phyloP scores from a whole-genome alignment of 1,284 basidiomycete genomes.

The Apiotrichum siamense region DNA sequence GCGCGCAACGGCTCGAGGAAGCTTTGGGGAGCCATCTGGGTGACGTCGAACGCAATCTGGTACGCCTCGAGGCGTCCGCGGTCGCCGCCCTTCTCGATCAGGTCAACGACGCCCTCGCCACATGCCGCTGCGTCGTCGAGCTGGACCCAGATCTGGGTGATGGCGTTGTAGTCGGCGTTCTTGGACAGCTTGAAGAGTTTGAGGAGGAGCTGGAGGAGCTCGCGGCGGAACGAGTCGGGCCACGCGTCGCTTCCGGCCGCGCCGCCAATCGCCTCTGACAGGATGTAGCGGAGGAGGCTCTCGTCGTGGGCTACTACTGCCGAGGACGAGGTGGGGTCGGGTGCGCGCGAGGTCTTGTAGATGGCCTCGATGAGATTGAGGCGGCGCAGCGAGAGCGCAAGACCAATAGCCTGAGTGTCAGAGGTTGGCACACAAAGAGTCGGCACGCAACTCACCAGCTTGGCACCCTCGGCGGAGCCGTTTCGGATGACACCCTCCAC shows the following conservation, averaged over 20 bases:
- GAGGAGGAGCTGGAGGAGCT: conserved; percentile 58
- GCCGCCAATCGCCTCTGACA: conserved; percentile 75
- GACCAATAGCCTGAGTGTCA: conserved; percentile 71
- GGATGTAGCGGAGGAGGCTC: conserved; percentile 74
- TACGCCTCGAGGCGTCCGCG: conserved; percentile 67
- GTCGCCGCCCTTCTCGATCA: conserved; percentile 40
- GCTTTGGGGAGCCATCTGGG: conserved; percentile 85
- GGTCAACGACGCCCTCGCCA: conserved; percentile 33
- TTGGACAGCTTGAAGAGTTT: conserved; percentile 68
- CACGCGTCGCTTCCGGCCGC: conserved; percentile 43
- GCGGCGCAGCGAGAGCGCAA: conserved; percentile 81
- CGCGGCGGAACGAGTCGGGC: conserved; percentile 49
- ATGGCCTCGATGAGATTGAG: conserved; percentile 76
- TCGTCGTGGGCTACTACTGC: conserved; percentile 56
- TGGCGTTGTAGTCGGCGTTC: conserved; percentile 63
- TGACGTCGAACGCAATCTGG: conserved; percentile 89
- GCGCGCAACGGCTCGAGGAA: conserved; percentile 65
- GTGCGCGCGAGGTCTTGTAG: conserved; percentile 49
- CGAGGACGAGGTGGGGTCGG: conserved; percentile 20
- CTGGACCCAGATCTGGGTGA: conserved; percentile 83
- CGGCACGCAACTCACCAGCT: conserved; percentile 60
- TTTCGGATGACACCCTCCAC: conserved; percentile 80
- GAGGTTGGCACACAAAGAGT: not conserved
- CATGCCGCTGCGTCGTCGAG: conserved; percentile 65
- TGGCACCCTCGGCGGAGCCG: conserved; percentile 75